Evolutionary conservation across 768 basidiomycete genomes (phyloP).

Genomic region (Panaeolus papilionaceus): DNA sequence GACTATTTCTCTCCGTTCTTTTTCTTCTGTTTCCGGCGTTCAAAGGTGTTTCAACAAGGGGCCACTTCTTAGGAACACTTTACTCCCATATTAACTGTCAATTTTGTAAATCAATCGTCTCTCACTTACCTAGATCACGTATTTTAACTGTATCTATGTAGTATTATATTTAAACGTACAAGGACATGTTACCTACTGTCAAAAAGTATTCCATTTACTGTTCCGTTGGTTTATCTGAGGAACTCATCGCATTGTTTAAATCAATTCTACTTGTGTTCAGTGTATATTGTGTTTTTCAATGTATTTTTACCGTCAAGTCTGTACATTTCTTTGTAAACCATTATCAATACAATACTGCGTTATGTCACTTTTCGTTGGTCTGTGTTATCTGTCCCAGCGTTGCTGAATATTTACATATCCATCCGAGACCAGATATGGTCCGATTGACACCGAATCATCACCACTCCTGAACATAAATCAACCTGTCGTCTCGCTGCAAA

Average conservation of each 20-base stretch:
- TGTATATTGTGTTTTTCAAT: neutral
- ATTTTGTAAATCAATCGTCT: slow-evolving; percentile 3
- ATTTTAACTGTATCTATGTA: slow-evolving; percentile 13
- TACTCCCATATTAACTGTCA: neutral
- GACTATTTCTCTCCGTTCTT: neutral
- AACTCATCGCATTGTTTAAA: neutral
- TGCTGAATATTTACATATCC: no score
- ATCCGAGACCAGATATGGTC: no score
- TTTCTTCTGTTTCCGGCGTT: neutral
- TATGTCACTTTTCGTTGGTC: no score
- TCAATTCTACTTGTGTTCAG: neutral
- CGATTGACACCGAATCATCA: neutral
- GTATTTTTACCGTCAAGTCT: slow-evolving; percentile 1
- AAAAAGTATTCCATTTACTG: slow-evolving; percentile 1
- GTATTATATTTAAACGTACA: neutral
- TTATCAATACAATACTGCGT: neutral
- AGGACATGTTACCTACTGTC: neutral
- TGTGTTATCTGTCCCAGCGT: no score
- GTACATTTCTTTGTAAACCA: neutral
- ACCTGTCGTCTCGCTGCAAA: slow-evolving; percentile 1
- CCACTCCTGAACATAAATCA: neutral
- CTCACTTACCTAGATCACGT: neutral
- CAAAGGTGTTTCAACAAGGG: neutral
- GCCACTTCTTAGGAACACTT: neutral
- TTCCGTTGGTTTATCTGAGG: neutral